A percentile compares a stretch with the other conserved stretches of the same genome.
Evolutionary conservation across 768 basidiomycete genomes (phyloP).

Genomic region (Lentinula aciculospora): DNA sequence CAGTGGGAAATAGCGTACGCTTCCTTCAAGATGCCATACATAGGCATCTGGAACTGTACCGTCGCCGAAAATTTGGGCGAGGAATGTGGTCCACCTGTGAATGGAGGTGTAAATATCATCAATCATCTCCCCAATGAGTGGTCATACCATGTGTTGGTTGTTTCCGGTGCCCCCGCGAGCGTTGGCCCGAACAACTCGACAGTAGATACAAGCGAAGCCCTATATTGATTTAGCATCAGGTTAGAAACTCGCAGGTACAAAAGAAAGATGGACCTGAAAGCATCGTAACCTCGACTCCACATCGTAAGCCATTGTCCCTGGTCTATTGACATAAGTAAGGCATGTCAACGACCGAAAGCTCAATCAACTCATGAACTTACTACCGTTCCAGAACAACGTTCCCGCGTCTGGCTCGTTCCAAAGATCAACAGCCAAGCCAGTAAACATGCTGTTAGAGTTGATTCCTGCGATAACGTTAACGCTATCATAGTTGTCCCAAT

Average conservation of each 20-base stretch:
- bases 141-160: slow-evolving; percentile 10
- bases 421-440: slow-evolving; percentile 14
- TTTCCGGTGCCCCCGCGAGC: slow-evolving; percentile 8
- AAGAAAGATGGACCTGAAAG: slow-evolving; percentile 9
- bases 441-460: slow-evolving; percentile 15
- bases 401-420: slow-evolving; percentile 17
- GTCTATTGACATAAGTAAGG: slow-evolving; percentile 2
- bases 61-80: slow-evolving; percentile 9
- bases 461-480: slow-evolving; percentile 14
- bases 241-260: neutral
- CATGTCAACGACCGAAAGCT: neutral
- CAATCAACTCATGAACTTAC: slow-evolving; percentile 1
- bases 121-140: neutral
- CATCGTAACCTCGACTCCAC: slow-evolving; percentile 13
- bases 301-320: slow-evolving; percentile 13
- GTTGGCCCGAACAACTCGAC: slow-evolving; percentile 14
- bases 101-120: neutral
- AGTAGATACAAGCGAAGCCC: slow-evolving; percentile 11
- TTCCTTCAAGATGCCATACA: slow-evolving; percentile 15
- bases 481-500: slow-evolving; percentile 11
- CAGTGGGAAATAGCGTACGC: slow-evolving; percentile 6
- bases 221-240: neutral
- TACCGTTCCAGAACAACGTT: slow-evolving; percentile 12
- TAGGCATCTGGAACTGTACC: slow-evolving; percentile 16
- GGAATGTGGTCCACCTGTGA: slow-evolving; percentile 16